These are phyloP conservation scores for Mycena citricolor DNA, from an alignment of 1,284 basidiomycete species.

Conservation along the genomic window DNA sequence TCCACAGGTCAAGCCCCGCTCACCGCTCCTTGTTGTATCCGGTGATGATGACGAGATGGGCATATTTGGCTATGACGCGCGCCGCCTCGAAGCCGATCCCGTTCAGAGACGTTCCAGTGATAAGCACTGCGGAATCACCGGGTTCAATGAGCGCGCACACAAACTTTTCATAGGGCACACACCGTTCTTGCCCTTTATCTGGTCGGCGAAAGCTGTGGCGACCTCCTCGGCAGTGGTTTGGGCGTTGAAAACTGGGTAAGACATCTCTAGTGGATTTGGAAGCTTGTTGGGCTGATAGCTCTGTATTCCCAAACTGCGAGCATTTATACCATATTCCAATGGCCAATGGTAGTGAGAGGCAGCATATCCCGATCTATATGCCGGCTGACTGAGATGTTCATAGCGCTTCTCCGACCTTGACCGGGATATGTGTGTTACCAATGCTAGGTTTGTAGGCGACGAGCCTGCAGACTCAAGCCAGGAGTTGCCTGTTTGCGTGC, in stretches of 20 bases:
- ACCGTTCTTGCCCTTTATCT: slow-evolving; percentile 11
- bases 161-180: background rate
- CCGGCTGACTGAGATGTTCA: too few relatives aligned
- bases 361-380: too few relatives aligned
- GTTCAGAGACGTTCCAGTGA: background rate
- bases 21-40: slow-evolving; percentile 1
- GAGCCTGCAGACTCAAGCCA: too few relatives aligned
- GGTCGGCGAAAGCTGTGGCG: background rate
- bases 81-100: slow-evolving; percentile 2
- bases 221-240: slow-evolving; percentile 11
- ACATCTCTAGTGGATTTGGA: too few relatives aligned
- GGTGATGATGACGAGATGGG: slow-evolving; percentile 1
- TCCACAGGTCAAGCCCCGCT: background rate
- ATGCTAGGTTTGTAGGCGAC: too few relatives aligned
- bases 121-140: background rate
- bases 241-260: slow-evolving; percentile 2
- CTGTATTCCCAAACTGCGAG: too few relatives aligned
- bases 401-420: too few relatives aligned
- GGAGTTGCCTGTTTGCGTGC: too few relatives aligned
- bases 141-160: background rate
- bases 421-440: too few relatives aligned
- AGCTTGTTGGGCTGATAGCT: too few relatives aligned
- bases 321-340: too few relatives aligned
- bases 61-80: background rate
- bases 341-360: too few relatives aligned